These are phyloP conservation scores for Oryza officinalis DNA, from an alignment of 176 grass and related monocot species.

Conservation along the genomic window DNA sequence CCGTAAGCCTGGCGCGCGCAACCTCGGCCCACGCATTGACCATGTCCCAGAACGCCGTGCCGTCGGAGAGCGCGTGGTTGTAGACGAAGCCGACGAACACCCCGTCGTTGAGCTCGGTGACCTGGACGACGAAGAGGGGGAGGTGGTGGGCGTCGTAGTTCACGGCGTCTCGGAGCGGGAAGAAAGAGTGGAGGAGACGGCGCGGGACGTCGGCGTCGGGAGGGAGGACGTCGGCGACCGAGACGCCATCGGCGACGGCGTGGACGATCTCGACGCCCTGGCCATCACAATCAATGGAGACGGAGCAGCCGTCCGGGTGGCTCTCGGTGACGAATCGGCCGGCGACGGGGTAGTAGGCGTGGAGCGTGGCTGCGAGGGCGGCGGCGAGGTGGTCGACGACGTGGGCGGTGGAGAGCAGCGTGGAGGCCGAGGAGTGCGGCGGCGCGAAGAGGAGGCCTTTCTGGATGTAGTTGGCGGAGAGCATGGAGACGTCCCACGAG, in stretches of 20 bases:
- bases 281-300: slow-evolving; percentile 31
- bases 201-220: slow-evolving; percentile 10
- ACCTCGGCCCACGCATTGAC: slow-evolving; percentile 64
- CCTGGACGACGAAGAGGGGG: background rate
- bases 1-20: background rate
- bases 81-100: slow-evolving; percentile 59
- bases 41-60: slow-evolving; percentile 66
- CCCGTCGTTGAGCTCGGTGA: slow-evolving; percentile 61
- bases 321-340: slow-evolving; percentile 43
- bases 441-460: slow-evolving; percentile 67
- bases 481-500: slow-evolving; percentile 43
- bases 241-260: background rate
- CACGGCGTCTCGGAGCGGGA: background rate
- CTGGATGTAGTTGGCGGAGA: slow-evolving; percentile 58
- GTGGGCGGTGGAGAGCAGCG: background rate
- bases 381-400: slow-evolving; percentile 33
- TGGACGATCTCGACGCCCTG: background rate
- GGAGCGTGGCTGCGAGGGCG: slow-evolving; percentile 47
- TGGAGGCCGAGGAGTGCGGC: slow-evolving; percentile 9
- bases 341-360: slow-evolving; percentile 60
- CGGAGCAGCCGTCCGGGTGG: slow-evolving; percentile 18
- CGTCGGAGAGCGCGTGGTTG: slow-evolving; percentile 76
- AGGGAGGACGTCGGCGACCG: background rate
- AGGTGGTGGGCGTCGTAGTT: background rate
- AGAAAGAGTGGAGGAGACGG: background rate